Base-by-base conservation (phyloP, 2,329 filamentous ascomycete genomes). In the Calcarisporium arbuscula region DNA sequence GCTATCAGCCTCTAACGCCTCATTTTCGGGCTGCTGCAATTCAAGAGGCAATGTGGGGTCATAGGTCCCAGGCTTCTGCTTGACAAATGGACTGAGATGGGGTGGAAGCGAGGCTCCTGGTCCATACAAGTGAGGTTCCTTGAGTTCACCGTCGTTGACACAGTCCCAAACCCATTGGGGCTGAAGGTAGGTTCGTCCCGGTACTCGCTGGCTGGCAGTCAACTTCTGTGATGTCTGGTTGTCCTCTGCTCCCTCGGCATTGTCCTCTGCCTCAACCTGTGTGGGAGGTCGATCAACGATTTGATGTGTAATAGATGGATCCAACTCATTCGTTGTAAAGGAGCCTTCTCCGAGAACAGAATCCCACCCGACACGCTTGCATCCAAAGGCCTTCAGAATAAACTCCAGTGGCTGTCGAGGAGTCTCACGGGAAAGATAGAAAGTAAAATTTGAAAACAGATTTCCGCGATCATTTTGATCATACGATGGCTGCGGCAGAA, bases 141-240 rank as follows among this genome's bases (percentile, higher is more conserved):
- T 80, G 36, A 98, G 67, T 60, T 90, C 87, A 43, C 87, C 86
- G 29, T 92, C 85, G 57, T 98, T 98, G 57, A 95, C 68, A 51
- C 85, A 90, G 55, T 98, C 92, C 92, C 92, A 98, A 5, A 98
- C 80, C 90, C 94, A 98, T 58, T 98, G 92, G 15, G 92, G 92
- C 65, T 98, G 92, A 36, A 98, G 67, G 50, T 98, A 98, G 44
- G 80, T 87, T 46, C 92, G 76, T 22, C 90, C 90, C n/a, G 90
- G 88, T 42, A 96, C 82, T 41, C 88, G 79, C 44, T 78, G 78
- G 51, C 85, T 83, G 39, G 60, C 60, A 18, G 57, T 67, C 36
- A 79, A 62, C 56, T 71, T 75, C 56, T 72, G 74, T 30, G 65
- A 65, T 42, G 68, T 83, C 62, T 76, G 77, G 60, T 73, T 80